Percentiles rank a stretch among this genome's conserved stretches.
Conservation (phyloP, 2,329 filamentous ascomycete species). For the Xylaria sp. region DNA sequence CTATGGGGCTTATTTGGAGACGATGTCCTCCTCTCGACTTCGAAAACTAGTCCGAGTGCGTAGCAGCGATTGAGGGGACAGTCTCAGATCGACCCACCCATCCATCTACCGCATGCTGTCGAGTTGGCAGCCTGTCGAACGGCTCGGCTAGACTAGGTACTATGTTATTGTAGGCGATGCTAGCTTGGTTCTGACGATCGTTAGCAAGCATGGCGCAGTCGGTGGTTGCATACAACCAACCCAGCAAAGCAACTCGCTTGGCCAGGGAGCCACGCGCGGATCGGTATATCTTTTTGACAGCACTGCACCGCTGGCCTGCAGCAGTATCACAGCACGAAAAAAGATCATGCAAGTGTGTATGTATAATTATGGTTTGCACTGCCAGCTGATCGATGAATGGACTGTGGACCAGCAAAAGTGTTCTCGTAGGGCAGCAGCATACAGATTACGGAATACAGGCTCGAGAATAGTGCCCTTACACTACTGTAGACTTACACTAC, state of each 20-base stretch:
- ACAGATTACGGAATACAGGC: too few species aligned
- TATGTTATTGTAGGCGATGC: too few species aligned
- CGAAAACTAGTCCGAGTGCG: slow-evolving; percentile 3
- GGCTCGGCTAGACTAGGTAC: slow-evolving; percentile 3
- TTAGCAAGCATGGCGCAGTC: slow-evolving; percentile 25
- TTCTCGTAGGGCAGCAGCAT: background rate
- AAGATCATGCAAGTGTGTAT: slow-evolving; percentile 13
- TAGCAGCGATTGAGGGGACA: slow-evolving; percentile 1
- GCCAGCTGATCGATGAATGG: slow-evolving; percentile 15
- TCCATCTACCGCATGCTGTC: background rate
- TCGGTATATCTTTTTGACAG: slow-evolving; percentile 2
- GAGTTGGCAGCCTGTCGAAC: slow-evolving; percentile 12
- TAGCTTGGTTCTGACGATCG: background rate
- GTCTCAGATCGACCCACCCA: slow-evolving; percentile 16
- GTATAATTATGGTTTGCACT: slow-evolving; percentile 22
- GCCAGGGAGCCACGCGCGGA: background rate
- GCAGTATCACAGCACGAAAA: slow-evolving; percentile 6
- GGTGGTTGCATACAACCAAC: slow-evolving; percentile 13
- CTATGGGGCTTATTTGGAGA: background rate
- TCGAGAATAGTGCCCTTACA: background rate
- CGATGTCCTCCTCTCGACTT: slow-evolving; percentile 2
- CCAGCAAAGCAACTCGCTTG: background rate
- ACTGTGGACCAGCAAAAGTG: background rate
- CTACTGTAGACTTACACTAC: too few species aligned
- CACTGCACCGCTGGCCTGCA: slow-evolving; percentile 13